phyloP scores from a whole-genome alignment of 495 filamentous ascomycete genomes.

The Geopyxis carbonaria region DNA sequence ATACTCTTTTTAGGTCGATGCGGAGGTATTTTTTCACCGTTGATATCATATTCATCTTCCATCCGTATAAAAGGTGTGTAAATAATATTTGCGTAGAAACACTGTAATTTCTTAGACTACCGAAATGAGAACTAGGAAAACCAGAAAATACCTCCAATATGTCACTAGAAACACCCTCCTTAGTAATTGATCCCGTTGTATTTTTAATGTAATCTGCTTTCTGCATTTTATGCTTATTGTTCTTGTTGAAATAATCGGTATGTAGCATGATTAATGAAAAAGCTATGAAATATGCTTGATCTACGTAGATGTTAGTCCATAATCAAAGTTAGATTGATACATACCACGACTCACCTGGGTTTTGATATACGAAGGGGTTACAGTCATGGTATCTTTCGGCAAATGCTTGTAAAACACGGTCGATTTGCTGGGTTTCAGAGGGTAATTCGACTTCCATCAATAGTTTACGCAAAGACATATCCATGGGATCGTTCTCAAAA shows the following conservation, averaged over 20 bases:
- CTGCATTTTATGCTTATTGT: constrained; percentile 99
- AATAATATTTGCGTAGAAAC: constrained; percentile 94
- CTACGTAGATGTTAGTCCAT: constrained; percentile 27
- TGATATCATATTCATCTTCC: constrained; percentile 76
- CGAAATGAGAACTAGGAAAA: background rate
- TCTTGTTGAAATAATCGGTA: constrained; percentile 97
- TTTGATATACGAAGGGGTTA: constrained; percentile 87
- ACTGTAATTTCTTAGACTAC: constrained; percentile 27
- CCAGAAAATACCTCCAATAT: constrained; percentile 42
- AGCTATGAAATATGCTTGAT: constrained; percentile 92
- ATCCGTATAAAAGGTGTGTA: constrained; percentile 97
- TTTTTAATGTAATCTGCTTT: constrained; percentile 92
- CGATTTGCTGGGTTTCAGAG: constrained; percentile 95
- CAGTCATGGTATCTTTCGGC: constrained; percentile 96
- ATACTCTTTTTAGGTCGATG: constrained; percentile 54
- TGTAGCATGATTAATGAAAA: constrained; percentile 94
- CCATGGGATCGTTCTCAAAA: constrained; percentile 90
- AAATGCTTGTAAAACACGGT: constrained; percentile 82
- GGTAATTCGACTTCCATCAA: constrained; percentile 93
- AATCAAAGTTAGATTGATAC: background rate
- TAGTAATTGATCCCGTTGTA: constrained; percentile 37
- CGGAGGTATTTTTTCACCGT: constrained; percentile 52
- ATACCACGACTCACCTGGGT: constrained; percentile 44
- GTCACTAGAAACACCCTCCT: constrained; percentile 78
- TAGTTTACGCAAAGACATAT: constrained; percentile 85